Base-by-base conservation (phyloP, 108 stramenopile genomes). In the Cyclostephanos tholiformis region DNA sequence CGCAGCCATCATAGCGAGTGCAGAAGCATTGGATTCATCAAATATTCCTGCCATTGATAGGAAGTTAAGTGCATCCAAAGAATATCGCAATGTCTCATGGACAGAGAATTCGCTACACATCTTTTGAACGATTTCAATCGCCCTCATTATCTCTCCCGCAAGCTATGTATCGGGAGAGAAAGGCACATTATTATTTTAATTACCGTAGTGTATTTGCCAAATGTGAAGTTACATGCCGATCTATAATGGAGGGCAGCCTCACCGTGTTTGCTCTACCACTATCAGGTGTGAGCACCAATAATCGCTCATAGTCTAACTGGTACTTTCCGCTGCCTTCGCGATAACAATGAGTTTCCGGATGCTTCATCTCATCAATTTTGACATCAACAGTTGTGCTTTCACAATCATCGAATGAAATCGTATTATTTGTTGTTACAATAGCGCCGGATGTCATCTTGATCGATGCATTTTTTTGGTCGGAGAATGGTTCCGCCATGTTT, bases 71-170 rank as follows among this genome's bases (percentile, higher is more conserved):
- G 65, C 65, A 52, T 66, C 64, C 23, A 1, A 46, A 23, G 2
- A 26, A 43, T 38, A 5, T 8, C 16, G 2, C 12, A 65, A 14
- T 19, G 64, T 29, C 2, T 7, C 23, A 50, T 6, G 12, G 10
- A 7, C 48, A 4, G 27, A 65, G 64, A 41, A 64, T 6, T 17
- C 22, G 30, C 41, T 17, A 32, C 32, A 32, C 32, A 32, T 32
- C 32, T 9, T 41, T 12, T 41, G 41, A 27, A 27, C 23, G 9
- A 65, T 52, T 19, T 19, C 13, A 20, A 52, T 49, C 6, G 65
- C 49, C 35, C 65, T 30, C 65, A 66, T 66, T 32, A 75, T 63
- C 53, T 48, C 84, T 52, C 80, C 75, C 7, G 61, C 61, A 4
- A 62, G 14, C 61, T 62, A 38, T 3, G 16, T 58, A 20, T 30